Evolutionary conservation across 1,284 basidiomycete species (phyloP).

Genomic region (Pulchroboletus neoregius): DNA sequence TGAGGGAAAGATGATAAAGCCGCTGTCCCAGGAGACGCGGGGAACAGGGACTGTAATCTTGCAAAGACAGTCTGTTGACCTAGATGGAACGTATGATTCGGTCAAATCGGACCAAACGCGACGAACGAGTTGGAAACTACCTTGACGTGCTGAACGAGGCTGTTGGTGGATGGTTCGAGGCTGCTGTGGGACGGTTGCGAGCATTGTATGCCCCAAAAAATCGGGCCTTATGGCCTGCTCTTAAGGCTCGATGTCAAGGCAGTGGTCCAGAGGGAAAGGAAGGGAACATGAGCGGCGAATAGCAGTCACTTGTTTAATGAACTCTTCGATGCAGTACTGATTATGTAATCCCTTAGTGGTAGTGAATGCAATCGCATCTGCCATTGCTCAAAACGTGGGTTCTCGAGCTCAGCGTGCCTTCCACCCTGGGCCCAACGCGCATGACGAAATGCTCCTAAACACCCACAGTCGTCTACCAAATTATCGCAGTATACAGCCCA

Average conservation of each 20-base stretch:
- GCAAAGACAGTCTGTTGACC: conserved; percentile 40
- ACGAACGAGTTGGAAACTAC: conserved; percentile 13
- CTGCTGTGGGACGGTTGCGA: conserved; percentile 21
- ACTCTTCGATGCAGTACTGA: conserved; percentile 22
- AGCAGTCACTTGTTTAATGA: conserved; percentile 18
- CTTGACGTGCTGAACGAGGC: conserved; percentile 23
- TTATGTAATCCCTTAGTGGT: no score
- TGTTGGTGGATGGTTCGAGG: conserved; percentile 16
- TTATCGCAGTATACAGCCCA: conserved; percentile 13
- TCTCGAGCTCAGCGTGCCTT: conserved; percentile 1
- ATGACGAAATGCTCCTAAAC: conserved; percentile 3
- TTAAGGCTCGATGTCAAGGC: conserved; percentile 31
- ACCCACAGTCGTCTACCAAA: background rate
- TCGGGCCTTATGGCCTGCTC: conserved; percentile 25
- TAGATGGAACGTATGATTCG: conserved; percentile 6
- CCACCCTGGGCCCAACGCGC: conserved; percentile 20
- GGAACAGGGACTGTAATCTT: conserved; percentile 44
- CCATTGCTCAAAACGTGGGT: background rate
- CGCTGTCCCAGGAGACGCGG: conserved; percentile 24
- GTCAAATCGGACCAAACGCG: conserved; percentile 7
- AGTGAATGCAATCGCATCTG: conserved; percentile 1
- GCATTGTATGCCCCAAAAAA: conserved; percentile 21
- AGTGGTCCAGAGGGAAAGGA: conserved; percentile 19
- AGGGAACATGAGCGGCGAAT: conserved; percentile 25
- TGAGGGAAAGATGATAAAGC: conserved; percentile 16